phyloP scores from a whole-genome alignment of 345 rosid species.

The Camelina neglecta region DNA sequence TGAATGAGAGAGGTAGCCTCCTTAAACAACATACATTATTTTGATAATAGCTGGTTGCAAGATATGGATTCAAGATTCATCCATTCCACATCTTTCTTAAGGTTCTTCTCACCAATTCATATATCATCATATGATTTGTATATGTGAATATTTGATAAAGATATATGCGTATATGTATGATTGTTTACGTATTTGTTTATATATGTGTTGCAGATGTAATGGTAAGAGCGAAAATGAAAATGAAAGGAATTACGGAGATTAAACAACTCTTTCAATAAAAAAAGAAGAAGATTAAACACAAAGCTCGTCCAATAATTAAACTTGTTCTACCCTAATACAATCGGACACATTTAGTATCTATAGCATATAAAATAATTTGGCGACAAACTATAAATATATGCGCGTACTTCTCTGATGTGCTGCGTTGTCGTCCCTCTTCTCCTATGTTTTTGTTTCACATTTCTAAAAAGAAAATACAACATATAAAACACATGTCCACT shows the following conservation, averaged over 20 bases:
- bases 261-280: no score
- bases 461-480: no score
- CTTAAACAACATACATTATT: not conserved
- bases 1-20: not conserved
- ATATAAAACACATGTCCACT: conserved; percentile 3
- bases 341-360: no score
- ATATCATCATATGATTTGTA: not conserved
- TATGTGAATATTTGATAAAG: not conserved
- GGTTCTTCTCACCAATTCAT: conserved; percentile 26
- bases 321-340: no score
- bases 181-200: conserved; percentile 4
- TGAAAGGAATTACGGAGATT: not conserved
- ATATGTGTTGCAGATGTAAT: conserved; percentile 17
- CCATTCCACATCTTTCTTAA: not conserved
- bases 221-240: conserved; percentile 7
- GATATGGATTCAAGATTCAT: conserved; percentile 33
- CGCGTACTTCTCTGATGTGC: no score
- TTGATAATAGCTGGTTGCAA: not conserved
- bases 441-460: no score
- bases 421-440: no score
- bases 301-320: no score
- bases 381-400: no score
- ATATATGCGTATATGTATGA: not conserved
- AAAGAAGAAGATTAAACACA: no score
- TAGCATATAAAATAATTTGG: no score